Evolutionary conservation across 441 rosid genomes (phyloP), one percentile per base, ranked within the genome.

Genomic region (Gossypium trilobum): DNA sequence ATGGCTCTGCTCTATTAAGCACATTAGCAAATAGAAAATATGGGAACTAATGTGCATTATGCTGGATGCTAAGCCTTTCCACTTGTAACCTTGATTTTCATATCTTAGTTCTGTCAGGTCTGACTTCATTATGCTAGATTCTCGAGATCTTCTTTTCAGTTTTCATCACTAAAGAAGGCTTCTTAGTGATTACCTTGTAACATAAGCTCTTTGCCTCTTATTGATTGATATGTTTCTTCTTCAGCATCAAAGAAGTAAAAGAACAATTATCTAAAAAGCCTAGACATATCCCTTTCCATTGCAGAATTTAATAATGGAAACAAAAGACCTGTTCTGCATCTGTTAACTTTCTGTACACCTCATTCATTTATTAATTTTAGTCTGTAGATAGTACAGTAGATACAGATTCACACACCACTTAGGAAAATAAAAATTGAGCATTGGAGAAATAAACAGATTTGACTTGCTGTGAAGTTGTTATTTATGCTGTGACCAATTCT

Each of bases 401-500:
- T 42, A 60, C 61, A 10, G 70, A 46, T 46, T 5, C 16, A 6
- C 33, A 23, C 36, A 23, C 11, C 33, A 44, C 17, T 44, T 44
- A 33, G 14, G 42, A 39, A 56, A 8, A 39, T 39, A 31, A 54
- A 10, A 54, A 51, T 52, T 68, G 27, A 65, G 44, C 60, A 22
- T 3, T 22, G 62, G 68, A 33, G 55, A 55, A 70, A 56, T 57
- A 42, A 19, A 50, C 33, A 66, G 63, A 23, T 22, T 65, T 70
- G 10, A 8, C 58, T 46, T 11, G 42, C 23, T 0, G 6, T 20
- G 60, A 64, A 52, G 31, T 65, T 54, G 60, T 61, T 16, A 27
- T 55, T 72, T 48, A 62, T 73, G 90, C 91, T 29, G 25, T 59
- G 5, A 52, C 36, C 62, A 50, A n/a, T 14, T 20, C 22, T 42